Evolutionary conservation across 1,284 basidiomycete genomes (phyloP), one percentile per base, ranked within the genome.

Genomic region (Sanghuangporus weigelae): DNA sequence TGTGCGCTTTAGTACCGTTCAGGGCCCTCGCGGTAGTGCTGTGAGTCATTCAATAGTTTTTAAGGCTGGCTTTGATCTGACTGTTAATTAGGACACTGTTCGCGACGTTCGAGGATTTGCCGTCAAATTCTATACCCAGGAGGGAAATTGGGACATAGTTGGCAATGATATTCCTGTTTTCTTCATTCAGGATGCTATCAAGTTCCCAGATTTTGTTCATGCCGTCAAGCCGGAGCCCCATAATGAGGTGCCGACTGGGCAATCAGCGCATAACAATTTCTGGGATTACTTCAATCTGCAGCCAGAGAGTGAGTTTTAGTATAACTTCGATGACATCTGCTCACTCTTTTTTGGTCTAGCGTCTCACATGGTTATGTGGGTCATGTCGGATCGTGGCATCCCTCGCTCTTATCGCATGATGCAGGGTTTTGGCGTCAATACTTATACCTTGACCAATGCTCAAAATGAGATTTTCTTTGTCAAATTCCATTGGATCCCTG

Each of bases 21-120:
- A 87, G 66, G 92, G 92, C 0, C 82, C 85, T 2, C 80, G 82
- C 61, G 93, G 92, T 19, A 89, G 86, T 65, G 87, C 90, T 3
- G 84, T 86, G 69, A 68, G 80, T 72, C 21, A 44, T 11, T n/a
- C 5, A 46, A 26, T 36, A 57, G 62, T 40, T 19, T n/a, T 16
- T 14, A 7, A n/a, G 42, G 10, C 51, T 7, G 35, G 40, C 42
- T 46, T 21, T 56, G n/a, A 54, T 19, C 14, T 60, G 26, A 38
- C 8, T 59, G 19, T 53, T 71, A 70, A 31, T 72, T 74, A 88
- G 82, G 89, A 91, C 67, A 90, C 87, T 31, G 90, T 90, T 23
- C 84, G 93, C 50, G 92, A 95, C 70, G 90, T 92, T 21, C 84
- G 93, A 67, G 93, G 93, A 0, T 95, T 95, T 69, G 91, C 93